Base-by-base conservation (phyloP, 306 rosid species). In the Cicer cuneatum region DNA sequence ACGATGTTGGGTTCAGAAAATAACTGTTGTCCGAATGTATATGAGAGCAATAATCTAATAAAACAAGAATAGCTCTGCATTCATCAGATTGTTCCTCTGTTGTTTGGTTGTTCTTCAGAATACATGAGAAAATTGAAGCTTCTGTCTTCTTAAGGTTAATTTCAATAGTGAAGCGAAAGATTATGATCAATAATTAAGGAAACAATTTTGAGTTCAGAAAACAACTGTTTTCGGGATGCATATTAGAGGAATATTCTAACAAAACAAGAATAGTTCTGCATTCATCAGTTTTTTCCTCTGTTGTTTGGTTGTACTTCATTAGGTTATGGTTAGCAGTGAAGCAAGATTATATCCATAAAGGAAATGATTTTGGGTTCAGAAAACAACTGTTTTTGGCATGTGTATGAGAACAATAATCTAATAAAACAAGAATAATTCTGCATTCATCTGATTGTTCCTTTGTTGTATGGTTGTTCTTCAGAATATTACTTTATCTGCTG, bases 301-400 rank as follows among this genome's bases (percentile, higher is more conserved):
- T 60, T 9, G 15, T 39, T 33, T 59, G 67, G 53, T 53, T 62
- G 37, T 18, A 21, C 33, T 38, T 57, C 46, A 29, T 29, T n/a
- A 41, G 72, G 71, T 40, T 72, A 79, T 48, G 57, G 40, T 46
- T 74, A 21, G 60, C 29, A 35, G 8, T 41, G 67, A 54, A 38
- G 45, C 39, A 61, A 45, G 43, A 43, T 49, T 7, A 48, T 13
- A 43, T 66, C 60, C 9, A 58, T 41, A 40, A 42, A 61, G 21
- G 69, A 15, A 78, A 8, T 19, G 8, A 33, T 16, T 67, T 21
- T 69, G 14, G 24, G 41, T 82, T 77, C 19, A 62, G 43, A 45
- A 40, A 49, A 21, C 37, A 68, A 15, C 21, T 7, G 54, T 4
- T 40, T 0, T 46, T 39, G 38, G 29, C 1, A 16, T 58, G 40